A percentile compares a stretch with the other conserved stretches of the same genome.
phyloP scores from a whole-genome alignment of 2,329 filamentous ascomycete species.

The Botrytis paeoniae region DNA sequence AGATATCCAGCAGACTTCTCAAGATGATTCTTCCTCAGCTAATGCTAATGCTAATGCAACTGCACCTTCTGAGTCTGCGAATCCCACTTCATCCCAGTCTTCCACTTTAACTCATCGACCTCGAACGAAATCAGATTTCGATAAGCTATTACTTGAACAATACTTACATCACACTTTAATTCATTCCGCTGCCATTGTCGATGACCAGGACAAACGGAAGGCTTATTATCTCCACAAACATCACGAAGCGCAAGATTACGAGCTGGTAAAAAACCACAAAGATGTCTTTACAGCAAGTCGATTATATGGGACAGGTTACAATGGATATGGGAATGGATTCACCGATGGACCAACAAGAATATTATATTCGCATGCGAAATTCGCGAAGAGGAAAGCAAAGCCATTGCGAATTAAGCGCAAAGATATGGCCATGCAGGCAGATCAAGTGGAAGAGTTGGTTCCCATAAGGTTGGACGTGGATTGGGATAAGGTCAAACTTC shows the following conservation, averaged over 20 bases:
- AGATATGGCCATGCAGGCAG: slow-evolving; percentile 80
- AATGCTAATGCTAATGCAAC: background rate
- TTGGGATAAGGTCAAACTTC: slow-evolving; percentile 89
- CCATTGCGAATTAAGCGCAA: slow-evolving; percentile 72
- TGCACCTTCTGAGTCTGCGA: slow-evolving; percentile 25
- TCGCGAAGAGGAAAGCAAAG: slow-evolving; percentile 72
- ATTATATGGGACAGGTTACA: slow-evolving; percentile 73
- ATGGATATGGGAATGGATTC: slow-evolving; percentile 81
- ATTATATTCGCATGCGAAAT: slow-evolving; percentile 73
- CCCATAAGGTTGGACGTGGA: slow-evolving; percentile 91
- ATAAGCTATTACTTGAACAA: slow-evolving; percentile 56
- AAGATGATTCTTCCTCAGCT: slow-evolving; percentile 19
- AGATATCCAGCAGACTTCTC: slow-evolving; percentile 32
- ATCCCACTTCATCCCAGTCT: slow-evolving; percentile 25
- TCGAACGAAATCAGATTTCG: slow-evolving; percentile 35
- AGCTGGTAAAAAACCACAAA: slow-evolving; percentile 55
- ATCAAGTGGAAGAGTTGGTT: slow-evolving; percentile 87
- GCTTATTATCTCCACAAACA: slow-evolving; percentile 61
- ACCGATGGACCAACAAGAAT: slow-evolving; percentile 65
- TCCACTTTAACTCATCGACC: slow-evolving; percentile 32
- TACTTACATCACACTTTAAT: slow-evolving; percentile 64
- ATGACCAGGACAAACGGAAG: slow-evolving; percentile 49
- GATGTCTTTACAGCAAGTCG: slow-evolving; percentile 54
- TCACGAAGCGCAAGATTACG: slow-evolving; percentile 68
- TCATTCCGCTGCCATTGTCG: slow-evolving; percentile 52